Evolutionary conservation across 192 early-diverging fungal species (phyloP).

Genomic region (Podila epigama): DNA sequence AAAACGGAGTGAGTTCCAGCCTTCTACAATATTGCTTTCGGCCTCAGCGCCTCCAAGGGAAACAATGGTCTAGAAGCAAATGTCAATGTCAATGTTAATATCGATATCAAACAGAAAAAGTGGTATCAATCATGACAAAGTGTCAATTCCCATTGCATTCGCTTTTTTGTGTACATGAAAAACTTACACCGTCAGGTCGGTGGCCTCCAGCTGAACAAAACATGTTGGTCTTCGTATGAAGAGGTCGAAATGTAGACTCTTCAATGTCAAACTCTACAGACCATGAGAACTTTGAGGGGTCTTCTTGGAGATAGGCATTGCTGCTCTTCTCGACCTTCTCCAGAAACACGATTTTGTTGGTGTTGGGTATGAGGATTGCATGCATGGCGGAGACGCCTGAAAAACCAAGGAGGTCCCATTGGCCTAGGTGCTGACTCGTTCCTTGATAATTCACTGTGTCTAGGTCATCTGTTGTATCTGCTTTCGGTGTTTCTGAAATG

Average conservation of each 20-base stretch:
- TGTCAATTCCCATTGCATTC: not conserved
- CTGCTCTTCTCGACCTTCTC: slow-evolving; percentile 35
- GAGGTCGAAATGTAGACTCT: slow-evolving; percentile 38
- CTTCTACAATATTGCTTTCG: slow-evolving; percentile 22
- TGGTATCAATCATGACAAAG: not conserved
- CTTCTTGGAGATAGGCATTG: slow-evolving; percentile 7
- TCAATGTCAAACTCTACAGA: slow-evolving; percentile 56
- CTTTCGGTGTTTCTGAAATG: not conserved
- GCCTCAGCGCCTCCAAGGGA: slow-evolving; percentile 56
- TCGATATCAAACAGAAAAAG: not conserved
- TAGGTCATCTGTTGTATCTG: not conserved
- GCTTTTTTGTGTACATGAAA: not conserved
- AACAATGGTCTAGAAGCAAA: slow-evolving; percentile 53
- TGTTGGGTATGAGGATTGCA: slow-evolving; percentile 36
- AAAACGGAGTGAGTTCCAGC: slow-evolving; percentile 55
- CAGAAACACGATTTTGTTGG: slow-evolving; percentile 46
- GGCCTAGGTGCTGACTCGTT: slow-evolving; percentile 23
- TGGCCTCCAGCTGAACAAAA: slow-evolving; percentile 63
- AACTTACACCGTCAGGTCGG: slow-evolving; percentile 53
- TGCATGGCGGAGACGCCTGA: slow-evolving; percentile 49
- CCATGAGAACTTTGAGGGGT: slow-evolving; percentile 32
- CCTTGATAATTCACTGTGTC: not conserved
- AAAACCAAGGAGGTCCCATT: slow-evolving; percentile 44
- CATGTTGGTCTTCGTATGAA: slow-evolving; percentile 53
- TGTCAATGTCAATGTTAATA: too few species aligned